Percentiles rank a stretch among this genome's conserved stretches.
Conservation (phyloP, 768 basidiomycete species). For the Tylopilus sp. region DNA sequence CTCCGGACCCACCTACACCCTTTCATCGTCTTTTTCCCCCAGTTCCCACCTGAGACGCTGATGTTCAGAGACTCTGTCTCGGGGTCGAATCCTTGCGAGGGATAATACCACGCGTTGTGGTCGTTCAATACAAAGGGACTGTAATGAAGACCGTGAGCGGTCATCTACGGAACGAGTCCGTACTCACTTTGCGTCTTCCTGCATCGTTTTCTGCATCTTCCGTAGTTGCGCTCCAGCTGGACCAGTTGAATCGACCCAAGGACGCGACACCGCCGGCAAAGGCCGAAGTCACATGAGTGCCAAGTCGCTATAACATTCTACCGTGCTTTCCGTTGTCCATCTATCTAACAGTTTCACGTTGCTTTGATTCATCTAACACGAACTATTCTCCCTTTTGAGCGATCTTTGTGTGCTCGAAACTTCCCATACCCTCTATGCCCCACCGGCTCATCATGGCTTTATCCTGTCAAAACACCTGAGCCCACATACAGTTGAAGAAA, state of each 20-base stretch:
- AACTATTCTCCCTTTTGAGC: slow-evolving; percentile 47
- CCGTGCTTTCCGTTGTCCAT: neutral
- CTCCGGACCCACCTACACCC: slow-evolving; percentile 80
- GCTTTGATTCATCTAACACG: slow-evolving; percentile 4
- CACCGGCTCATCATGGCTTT: slow-evolving; percentile 91
- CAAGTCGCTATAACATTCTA: too few species aligned
- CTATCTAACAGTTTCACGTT: neutral
- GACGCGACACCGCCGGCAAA: slow-evolving; percentile 24
- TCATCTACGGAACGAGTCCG: neutral
- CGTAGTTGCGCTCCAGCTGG: neutral
- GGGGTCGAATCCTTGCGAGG: slow-evolving; percentile 69
- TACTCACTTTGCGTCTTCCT: slow-evolving; percentile 32
- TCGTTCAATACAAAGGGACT: slow-evolving; percentile 59
- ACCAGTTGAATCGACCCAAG: neutral
- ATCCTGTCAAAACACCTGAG: slow-evolving; percentile 46
- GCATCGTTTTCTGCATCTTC: slow-evolving; percentile 28
- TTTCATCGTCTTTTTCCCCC: slow-evolving; percentile 75
- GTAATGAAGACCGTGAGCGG: slow-evolving; percentile 13
- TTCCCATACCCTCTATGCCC: slow-evolving; percentile 89
- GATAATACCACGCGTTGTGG: slow-evolving; percentile 80
- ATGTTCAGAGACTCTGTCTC: slow-evolving; percentile 55
- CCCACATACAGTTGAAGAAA: neutral
- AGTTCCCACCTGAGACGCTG: slow-evolving; percentile 63
- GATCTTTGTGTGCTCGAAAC: slow-evolving; percentile 74
- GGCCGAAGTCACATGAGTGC: slow-evolving; percentile 9